Evolutionary conservation across 495 filamentous ascomycete genomes (phyloP).

Genomic region (Rhizodiscina lignyota): DNA sequence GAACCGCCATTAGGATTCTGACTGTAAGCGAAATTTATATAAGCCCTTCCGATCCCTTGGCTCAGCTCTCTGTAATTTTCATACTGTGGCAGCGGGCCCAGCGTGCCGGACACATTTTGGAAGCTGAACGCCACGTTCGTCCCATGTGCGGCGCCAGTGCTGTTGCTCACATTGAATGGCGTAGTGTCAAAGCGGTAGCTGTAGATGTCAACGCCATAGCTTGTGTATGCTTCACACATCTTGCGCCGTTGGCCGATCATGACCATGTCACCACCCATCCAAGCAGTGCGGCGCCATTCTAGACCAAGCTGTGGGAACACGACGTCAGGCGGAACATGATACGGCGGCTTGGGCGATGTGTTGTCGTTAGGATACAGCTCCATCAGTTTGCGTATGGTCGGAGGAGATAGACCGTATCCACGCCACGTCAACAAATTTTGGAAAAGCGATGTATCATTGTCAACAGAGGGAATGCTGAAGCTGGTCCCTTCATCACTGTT

Average conservation of each 20-base stretch:
- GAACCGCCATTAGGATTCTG: slow-evolving; percentile 4
- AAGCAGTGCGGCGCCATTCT: slow-evolving; percentile 14
- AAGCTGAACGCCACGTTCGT: slow-evolving; percentile 14
- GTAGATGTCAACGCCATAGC: slow-evolving; percentile 9
- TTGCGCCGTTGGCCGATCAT: slow-evolving; percentile 15
- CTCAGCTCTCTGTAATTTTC: slow-evolving; percentile 13
- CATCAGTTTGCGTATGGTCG: slow-evolving; percentile 8
- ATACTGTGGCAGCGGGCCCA: slow-evolving; percentile 15
- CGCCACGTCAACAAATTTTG: too few species aligned
- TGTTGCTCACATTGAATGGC: slow-evolving; percentile 11
- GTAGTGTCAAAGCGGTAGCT: slow-evolving; percentile 16
- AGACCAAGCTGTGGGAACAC: slow-evolving; percentile 9
- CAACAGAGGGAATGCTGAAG: too few species aligned
- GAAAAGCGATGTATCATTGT: too few species aligned
- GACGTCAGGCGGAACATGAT: slow-evolving; percentile 9
- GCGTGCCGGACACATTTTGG: slow-evolving; percentile 15
- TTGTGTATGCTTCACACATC: slow-evolving; percentile 11
- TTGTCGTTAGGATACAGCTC: slow-evolving; percentile 14
- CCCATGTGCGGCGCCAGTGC: slow-evolving; percentile 11
- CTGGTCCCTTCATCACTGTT: slow-evolving; percentile 34
- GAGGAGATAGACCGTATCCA: too few species aligned
- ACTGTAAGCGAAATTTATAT: slow-evolving; percentile 15
- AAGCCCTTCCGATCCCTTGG: slow-evolving; percentile 10
- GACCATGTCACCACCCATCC: slow-evolving; percentile 14
- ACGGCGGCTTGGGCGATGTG: slow-evolving; percentile 9